A percentile compares a stretch with the other conserved stretches of the same genome.
phyloP scores from a whole-genome alignment of 1,284 basidiomycete genomes.

The Dichomitus squalens region DNA sequence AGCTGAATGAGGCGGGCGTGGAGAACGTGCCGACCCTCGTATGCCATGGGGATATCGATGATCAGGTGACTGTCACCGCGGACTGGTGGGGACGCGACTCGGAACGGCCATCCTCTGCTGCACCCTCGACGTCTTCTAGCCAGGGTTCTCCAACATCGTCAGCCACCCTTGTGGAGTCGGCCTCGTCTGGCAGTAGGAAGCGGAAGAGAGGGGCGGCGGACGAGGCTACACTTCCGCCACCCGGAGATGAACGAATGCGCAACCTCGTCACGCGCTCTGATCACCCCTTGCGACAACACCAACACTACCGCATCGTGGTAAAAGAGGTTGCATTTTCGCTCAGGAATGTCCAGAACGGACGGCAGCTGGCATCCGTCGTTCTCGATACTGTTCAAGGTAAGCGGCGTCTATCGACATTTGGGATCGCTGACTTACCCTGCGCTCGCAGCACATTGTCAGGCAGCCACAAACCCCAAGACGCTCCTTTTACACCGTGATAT shows the following conservation, averaged over 20 bases:
- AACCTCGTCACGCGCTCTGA: too few relatives aligned
- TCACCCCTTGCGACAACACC: conserved; percentile 6
- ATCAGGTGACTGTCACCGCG: not conserved
- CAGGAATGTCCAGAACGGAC: not conserved
- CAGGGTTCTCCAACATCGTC: not conserved
- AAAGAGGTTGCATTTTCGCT: conserved; percentile 10
- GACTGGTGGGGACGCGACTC: not conserved
- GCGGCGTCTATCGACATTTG: not conserved
- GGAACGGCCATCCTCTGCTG: not conserved
- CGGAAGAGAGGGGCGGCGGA: too few relatives aligned
- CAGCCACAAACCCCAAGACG: not conserved
- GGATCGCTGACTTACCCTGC: not conserved
- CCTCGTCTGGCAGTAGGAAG: too few relatives aligned
- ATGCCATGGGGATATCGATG: too few relatives aligned
- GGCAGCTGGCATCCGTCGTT: conserved; percentile 1
- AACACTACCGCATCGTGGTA: conserved; percentile 13
- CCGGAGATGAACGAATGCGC: too few relatives aligned
- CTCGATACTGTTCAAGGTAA: conserved; percentile 10
- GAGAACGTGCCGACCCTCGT: not conserved
- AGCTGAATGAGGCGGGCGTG: not conserved
- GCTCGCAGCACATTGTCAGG: not conserved
- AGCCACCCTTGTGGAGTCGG: too few relatives aligned
- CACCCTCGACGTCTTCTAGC: not conserved
- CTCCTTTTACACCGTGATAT: conserved; percentile 13
- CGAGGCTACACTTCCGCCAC: too few relatives aligned